Percentiles rank a stretch among this genome's conserved stretches.
These are phyloP conservation scores for Lichtheimia corymbifera DNA, from an alignment of 371 early-diverging fungal genomes.

Conservation along the genomic window DNA sequence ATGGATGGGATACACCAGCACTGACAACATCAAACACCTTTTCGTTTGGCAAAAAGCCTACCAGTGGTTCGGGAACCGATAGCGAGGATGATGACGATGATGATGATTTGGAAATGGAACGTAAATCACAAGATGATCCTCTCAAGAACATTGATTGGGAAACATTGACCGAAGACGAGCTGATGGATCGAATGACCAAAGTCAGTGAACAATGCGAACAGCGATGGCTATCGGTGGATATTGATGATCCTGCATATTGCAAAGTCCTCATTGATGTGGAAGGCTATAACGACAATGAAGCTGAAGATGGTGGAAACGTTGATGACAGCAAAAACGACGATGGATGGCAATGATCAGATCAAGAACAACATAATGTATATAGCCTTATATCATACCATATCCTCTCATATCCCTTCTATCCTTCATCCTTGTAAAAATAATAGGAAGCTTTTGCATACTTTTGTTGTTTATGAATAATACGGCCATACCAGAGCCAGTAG, in stretches of 20 bases:
- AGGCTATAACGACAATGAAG: background rate
- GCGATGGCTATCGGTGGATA: conserved; percentile 37
- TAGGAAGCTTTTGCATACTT: background rate
- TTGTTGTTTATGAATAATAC: background rate
- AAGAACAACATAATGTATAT: background rate
- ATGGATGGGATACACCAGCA: conserved; percentile 37
- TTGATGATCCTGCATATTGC: conserved; percentile 37
- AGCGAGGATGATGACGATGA: conserved; percentile 27
- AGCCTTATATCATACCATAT: background rate
- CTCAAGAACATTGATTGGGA: conserved; percentile 41
- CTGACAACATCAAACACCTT: too few relatives aligned
- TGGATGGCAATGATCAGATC: too few relatives aligned
- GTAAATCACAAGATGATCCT: conserved; percentile 22
- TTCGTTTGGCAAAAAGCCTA: too few relatives aligned
- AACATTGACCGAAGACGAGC: conserved; percentile 35
- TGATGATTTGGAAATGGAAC: conserved; percentile 11
- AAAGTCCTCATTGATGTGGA: conserved; percentile 30
- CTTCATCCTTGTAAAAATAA: background rate
- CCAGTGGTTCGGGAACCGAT: background rate
- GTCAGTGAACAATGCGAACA: conserved; percentile 39
- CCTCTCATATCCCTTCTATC: background rate
- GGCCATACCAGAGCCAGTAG: background rate
- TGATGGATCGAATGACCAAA: conserved; percentile 27
- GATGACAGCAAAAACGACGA: background rate
- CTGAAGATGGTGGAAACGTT: background rate